phyloP scores from a whole-genome alignment of 805 yeast species.

The Schizosaccharomyces osmophilus region DNA sequence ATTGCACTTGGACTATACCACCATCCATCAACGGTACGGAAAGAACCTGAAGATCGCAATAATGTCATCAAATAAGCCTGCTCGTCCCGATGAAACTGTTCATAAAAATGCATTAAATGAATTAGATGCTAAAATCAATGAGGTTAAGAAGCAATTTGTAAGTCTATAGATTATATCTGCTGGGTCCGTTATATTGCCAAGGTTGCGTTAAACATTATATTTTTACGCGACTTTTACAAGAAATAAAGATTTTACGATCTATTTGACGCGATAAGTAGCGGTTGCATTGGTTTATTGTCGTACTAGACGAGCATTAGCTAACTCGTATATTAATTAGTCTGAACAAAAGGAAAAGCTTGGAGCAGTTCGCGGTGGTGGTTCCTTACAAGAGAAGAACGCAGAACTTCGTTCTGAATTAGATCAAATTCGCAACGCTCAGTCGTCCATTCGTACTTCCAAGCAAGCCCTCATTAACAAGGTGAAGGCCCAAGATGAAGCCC shows the following conservation, averaged over 20 bases:
- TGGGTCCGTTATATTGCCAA: no score
- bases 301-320: background rate
- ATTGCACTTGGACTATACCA: background rate
- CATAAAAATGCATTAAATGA: background rate
- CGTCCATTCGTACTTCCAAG: conserved; percentile 18
- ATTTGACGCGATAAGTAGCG: no score
- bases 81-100: background rate
- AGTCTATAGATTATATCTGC: background rate
- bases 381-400: background rate
- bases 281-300: background rate
- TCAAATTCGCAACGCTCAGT: conserved; percentile 13
- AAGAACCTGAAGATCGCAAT: background rate
- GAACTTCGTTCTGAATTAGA: conserved; percentile 9
- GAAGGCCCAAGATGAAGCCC: conserved; percentile 1
- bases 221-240: no score
- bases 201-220: no score
- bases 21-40: background rate
- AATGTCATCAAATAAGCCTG: background rate
- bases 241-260: no score
- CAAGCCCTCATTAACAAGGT: conserved; percentile 16
- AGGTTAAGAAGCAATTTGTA: background rate
- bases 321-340: background rate
- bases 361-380: background rate
- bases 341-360: background rate
- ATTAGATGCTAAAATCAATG: background rate